Conservation (phyloP, 768 basidiomycete genomes). For the Sarcodon aspratus region DNA sequence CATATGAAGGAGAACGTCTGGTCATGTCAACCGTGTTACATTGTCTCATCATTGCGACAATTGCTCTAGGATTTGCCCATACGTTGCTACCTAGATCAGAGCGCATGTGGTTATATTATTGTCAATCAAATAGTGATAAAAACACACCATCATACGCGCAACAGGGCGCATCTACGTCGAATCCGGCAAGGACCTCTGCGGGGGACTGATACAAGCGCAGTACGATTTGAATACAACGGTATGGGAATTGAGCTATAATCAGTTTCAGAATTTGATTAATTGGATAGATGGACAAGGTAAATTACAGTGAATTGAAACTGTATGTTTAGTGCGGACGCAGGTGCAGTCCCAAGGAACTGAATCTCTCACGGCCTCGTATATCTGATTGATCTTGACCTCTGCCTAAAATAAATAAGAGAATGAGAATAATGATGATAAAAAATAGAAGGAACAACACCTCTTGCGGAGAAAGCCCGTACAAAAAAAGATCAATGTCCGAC, state of each 20-base stretch:
- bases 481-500: constrained; percentile 52
- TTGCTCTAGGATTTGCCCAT: constrained; percentile 47
- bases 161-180: constrained; percentile 57
- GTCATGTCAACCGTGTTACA: constrained; percentile 52
- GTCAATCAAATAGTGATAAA: neutral
- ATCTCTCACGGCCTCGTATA: constrained; percentile 54
- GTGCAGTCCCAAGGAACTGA: constrained; percentile 61
- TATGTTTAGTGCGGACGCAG: constrained; percentile 54
- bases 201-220: constrained; percentile 51
- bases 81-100: constrained; percentile 16
- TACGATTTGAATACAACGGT: constrained; percentile 54
- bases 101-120: no score
- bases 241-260: constrained; percentile 41
- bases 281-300: no score
- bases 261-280: neutral
- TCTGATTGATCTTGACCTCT: constrained; percentile 43
- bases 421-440: constrained; percentile 14
- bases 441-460: constrained; percentile 30
- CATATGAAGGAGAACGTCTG: constrained; percentile 54
- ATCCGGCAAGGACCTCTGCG: constrained; percentile 57
- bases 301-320: constrained; percentile 40
- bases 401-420: constrained; percentile 18
- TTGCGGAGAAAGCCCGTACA: constrained; percentile 45
- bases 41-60: constrained; percentile 54
- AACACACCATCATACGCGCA: constrained; percentile 39